A percentile compares a stretch with the other conserved stretches of the same genome.
Conservation (phyloP, 2,329 filamentous ascomycete species). For the Aspergillus oerlinghausenensis region DNA sequence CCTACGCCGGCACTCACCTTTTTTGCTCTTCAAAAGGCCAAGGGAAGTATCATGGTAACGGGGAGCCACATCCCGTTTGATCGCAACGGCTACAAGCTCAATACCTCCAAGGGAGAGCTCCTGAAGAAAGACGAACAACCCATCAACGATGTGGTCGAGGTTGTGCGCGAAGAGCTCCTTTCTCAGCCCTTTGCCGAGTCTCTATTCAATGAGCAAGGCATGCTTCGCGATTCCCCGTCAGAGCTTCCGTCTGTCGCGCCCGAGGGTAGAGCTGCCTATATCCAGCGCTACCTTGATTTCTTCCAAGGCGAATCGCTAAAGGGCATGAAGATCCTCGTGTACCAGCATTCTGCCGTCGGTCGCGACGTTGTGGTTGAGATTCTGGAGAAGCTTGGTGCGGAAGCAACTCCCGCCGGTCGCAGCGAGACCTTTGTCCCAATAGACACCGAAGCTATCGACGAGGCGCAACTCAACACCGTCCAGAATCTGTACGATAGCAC, state of each 20-base stretch:
- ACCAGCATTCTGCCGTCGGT: conserved; percentile 33
- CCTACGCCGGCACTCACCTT: conserved; percentile 29
- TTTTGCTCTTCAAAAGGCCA: conserved; percentile 24
- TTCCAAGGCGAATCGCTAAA: conserved; percentile 25
- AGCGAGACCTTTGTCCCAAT: conserved; percentile 33
- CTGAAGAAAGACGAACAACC: conserved; percentile 30
- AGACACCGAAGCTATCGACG: conserved; percentile 32
- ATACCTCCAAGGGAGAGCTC: conserved; percentile 30
- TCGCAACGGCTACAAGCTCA: conserved; percentile 33
- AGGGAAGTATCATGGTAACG: conserved; percentile 34
- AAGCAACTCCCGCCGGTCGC: conserved; percentile 26
- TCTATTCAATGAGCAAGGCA: conserved; percentile 25
- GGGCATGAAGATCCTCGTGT: conserved; percentile 26
- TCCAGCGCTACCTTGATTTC: conserved; percentile 29
- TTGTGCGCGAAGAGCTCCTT: conserved; percentile 21
- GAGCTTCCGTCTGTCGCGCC: conserved; percentile 11
- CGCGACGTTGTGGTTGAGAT: conserved; percentile 30
- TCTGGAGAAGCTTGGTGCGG: conserved; percentile 25
- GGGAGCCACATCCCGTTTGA: conserved; percentile 34
- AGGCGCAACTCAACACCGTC: conserved; percentile 26
- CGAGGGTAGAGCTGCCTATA: conserved; percentile 22
- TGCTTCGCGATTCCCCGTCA: conserved; percentile 17
- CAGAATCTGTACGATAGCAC: conserved; percentile 21
- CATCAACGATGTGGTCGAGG: conserved; percentile 25
- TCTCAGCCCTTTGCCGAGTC: conserved; percentile 23